Evolutionary conservation across 768 basidiomycete species (phyloP), one percentile per base, ranked within the genome.

Genomic region (Ephemerocybe angulata): DNA sequence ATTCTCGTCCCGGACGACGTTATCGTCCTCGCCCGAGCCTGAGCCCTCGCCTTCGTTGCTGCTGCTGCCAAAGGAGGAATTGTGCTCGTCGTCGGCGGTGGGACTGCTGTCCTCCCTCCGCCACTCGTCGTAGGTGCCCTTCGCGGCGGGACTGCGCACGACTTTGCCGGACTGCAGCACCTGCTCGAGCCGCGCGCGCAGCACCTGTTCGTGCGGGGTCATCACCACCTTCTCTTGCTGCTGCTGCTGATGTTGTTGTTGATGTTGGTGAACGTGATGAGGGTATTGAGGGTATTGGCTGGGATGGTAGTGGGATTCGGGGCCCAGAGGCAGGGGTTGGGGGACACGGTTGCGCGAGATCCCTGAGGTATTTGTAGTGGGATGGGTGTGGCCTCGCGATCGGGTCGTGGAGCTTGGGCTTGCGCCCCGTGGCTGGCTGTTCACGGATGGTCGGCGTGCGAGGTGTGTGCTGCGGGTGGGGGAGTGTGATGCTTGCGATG

Each of bases 171-270:
- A 24, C 15, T 49, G 51, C 22, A 61, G 47, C n/a, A 61, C 60
- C 24, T 52, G 60, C 19, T 61, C 60, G 19, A 61, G 53, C 22
- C 57, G 48, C 35, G 60, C 60, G 6, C 57, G 57, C 13, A 60
- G 56, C 1, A 60, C 56, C 50, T 60, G 59, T 49, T 58, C 59
- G 33, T 60, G 53, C 3, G 59, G 59, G 1, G 59, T 60, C 25
- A 55, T 47, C 4, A 53, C 33, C 1, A 52, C 22, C 1, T 41
- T 38, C 5, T 58, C 49, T n/a, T 15, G 48, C 1, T 3, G 37
- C 28, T 22, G 46, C 8, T 17, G 37, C 46, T 33, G 31, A 30
- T 50, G 43, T 47, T 11, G 42, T 24, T 15, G 43, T n/a, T 42
- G 56, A 35, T 35, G 33, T 8, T 17, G 8, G 17, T 35, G 33